Conservation (phyloP, 2,329 filamentous ascomycete species). For the Colletotrichum euphorbiae region DNA sequence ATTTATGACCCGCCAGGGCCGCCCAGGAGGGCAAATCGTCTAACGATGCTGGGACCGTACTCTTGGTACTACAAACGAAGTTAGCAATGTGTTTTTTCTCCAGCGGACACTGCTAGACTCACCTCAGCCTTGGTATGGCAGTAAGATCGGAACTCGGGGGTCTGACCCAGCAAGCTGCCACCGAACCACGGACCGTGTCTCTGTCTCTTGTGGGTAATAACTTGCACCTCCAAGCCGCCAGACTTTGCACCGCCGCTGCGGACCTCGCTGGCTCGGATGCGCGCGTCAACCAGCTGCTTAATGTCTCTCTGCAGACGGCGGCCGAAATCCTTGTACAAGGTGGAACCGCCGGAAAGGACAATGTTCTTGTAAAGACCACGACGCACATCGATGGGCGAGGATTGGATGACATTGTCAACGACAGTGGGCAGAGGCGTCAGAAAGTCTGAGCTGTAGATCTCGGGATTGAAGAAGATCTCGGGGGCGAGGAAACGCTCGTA, state of each 20-base stretch:
- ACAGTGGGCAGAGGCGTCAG: conserved; percentile 93
- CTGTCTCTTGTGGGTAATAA: conserved; percentile 97
- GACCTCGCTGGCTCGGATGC: conserved; percentile 92
- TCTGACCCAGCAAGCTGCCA: conserved; percentile 94
- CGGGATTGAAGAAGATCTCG: conserved; percentile 99
- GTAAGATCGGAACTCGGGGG: conserved; percentile 97
- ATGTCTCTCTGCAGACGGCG: conserved; percentile 96
- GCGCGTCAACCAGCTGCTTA: conserved; percentile 91
- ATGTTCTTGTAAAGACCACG: conserved; percentile 99
- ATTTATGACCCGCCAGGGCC: conserved; percentile 84
- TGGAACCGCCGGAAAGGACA: conserved; percentile 95
- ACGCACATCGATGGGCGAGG: conserved; percentile 96
- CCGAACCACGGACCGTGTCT: conserved; percentile 98
- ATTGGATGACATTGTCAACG: conserved; percentile 96
- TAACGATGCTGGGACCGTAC: conserved; percentile 94
- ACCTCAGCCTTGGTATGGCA: conserved; percentile 92
- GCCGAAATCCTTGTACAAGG: conserved; percentile 98
- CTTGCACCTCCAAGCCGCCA: conserved; percentile 94
- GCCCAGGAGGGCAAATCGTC: conserved; percentile 92
- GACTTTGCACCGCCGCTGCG: conserved; percentile 92
- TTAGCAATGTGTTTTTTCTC: conserved; percentile 31
- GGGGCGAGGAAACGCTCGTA: conserved; percentile 98
- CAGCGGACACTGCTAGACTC: conserved; percentile 42
- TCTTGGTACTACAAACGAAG: conserved; percentile 79
- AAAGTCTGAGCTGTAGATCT: conserved; percentile 99